phyloP scores from a whole-genome alignment of 768 basidiomycete species.

The Podaxis pistillaris region DNA sequence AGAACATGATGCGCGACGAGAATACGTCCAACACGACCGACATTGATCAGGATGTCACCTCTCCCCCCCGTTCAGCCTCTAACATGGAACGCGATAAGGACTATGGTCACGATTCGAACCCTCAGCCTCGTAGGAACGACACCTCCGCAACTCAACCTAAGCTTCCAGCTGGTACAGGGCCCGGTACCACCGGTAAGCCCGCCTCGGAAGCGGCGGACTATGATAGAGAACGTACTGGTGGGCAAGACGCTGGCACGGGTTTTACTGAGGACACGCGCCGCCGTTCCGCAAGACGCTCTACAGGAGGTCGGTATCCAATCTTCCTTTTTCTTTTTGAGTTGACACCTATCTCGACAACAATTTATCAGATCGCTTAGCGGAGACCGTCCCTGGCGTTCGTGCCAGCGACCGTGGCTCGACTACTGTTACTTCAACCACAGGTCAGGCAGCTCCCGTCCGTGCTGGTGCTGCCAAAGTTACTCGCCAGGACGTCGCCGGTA shows the following conservation, averaged over 20 bases:
- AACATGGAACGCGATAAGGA: background rate
- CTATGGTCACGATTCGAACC: background rate
- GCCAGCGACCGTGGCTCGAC: no score
- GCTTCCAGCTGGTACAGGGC: conserved; percentile 22
- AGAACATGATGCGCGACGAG: background rate
- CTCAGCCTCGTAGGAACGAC: background rate
- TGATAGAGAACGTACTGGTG: conserved; percentile 8
- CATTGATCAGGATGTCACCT: background rate
- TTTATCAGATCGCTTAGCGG: no score
- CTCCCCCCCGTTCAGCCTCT: background rate
- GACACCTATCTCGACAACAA: no score
- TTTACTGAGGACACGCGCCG: no score
- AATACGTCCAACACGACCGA: background rate
- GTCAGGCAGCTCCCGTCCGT: no score
- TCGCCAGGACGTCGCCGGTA: background rate
- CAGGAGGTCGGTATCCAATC: no score
- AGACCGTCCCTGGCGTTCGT: no score
- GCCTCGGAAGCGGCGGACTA: conserved; percentile 4
- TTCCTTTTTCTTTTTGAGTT: no score
- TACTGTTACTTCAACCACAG: no score
- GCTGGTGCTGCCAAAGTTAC: no score
- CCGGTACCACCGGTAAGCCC: conserved; percentile 20
- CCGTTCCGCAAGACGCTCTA: no score
- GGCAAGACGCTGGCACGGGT: conserved; percentile 16
- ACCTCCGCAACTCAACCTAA: conserved; percentile 6